Conservation (phyloP, 1,284 basidiomycete genomes). For the Boletus sp. region DNA sequence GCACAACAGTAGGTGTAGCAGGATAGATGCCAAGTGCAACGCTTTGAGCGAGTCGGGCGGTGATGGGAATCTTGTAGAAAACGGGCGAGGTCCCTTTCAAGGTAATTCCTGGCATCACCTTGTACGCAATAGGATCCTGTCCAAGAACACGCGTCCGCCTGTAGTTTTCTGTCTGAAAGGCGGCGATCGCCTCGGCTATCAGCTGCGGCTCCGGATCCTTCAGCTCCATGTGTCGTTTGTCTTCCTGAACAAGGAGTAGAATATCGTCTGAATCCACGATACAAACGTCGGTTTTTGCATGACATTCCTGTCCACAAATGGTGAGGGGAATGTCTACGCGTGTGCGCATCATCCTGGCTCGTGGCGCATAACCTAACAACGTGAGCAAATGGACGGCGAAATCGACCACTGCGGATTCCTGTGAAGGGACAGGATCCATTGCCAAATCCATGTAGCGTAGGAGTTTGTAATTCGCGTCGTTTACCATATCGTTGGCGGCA, state of each 20-base stretch:
- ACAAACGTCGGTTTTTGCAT: background rate
- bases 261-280: background rate
- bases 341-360: background rate
- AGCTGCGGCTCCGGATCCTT: background rate
- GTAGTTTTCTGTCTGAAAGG: background rate
- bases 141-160: background rate
- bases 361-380: background rate
- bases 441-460: background rate
- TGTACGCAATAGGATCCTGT: background rate
- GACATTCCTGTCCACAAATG: background rate
- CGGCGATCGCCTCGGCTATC: background rate
- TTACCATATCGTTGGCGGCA: background rate
- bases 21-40: background rate
- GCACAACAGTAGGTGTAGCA: background rate
- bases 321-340: background rate
- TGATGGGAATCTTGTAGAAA: background rate
- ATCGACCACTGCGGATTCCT: background rate
- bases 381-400: background rate
- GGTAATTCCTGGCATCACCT: background rate
- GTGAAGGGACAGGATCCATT: background rate
- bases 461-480: background rate
- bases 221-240: background rate
- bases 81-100: background rate
- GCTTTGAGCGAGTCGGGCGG: background rate
- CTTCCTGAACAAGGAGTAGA: background rate